Conservation (phyloP, 2,329 filamentous ascomycete genomes). For the Sporothrix pallida region DNA sequence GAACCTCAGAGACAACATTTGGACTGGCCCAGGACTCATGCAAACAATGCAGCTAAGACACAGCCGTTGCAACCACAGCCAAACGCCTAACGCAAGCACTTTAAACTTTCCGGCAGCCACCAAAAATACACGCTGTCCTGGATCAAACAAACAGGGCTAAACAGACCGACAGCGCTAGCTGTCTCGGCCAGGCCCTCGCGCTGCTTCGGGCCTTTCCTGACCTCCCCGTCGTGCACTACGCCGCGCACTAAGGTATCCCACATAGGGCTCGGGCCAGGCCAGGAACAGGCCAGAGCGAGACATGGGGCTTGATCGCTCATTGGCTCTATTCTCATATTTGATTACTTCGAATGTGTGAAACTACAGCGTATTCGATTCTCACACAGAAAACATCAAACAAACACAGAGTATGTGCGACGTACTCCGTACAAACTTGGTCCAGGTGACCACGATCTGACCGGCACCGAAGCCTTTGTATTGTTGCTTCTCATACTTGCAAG, state of each 20-base stretch:
- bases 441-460: background rate
- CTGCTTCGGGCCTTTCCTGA: conserved; percentile 31
- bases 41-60: conserved; percentile 20
- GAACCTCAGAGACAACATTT: background rate
- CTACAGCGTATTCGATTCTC: background rate
- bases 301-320: conserved; percentile 9
- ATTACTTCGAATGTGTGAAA: background rate
- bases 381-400: too few relatives aligned
- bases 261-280: background rate
- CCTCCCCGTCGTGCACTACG: conserved; percentile 22
- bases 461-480: background rate
- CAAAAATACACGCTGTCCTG: background rate
- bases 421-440: background rate
- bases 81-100: conserved; percentile 22
- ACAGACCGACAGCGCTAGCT: conserved; percentile 2
- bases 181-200: conserved; percentile 15
- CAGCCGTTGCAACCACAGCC: conserved; percentile 3
- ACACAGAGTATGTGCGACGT: too few relatives aligned
- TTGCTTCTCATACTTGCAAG: too few relatives aligned
- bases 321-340: background rate
- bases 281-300: background rate
- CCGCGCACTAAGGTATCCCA: conserved; percentile 16
- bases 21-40: background rate
- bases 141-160: conserved; percentile 7
- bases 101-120: conserved; percentile 10